Conservation (phyloP, 176 grass and related monocot species). For the Oryza punctata region DNA sequence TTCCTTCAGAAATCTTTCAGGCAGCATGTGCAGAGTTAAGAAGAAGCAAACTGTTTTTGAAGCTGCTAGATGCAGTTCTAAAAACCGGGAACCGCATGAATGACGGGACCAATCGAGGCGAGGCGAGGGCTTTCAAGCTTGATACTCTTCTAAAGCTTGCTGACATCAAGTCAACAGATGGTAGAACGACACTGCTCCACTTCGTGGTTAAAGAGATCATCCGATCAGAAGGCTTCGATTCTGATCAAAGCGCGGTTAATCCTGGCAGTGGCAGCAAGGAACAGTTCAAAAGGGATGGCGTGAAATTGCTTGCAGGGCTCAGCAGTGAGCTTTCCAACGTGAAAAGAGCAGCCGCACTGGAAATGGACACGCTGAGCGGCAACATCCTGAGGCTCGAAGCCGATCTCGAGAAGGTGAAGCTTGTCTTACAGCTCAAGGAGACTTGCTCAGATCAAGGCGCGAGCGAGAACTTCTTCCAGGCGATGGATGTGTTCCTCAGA, state of each 20-base stretch:
- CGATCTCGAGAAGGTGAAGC: slow-evolving; percentile 59
- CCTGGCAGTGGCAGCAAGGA: slow-evolving; percentile 56
- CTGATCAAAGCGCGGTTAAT: slow-evolving; percentile 30
- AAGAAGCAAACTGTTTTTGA: slow-evolving; percentile 72
- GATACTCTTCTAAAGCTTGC: slow-evolving; percentile 69
- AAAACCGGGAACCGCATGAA: slow-evolving; percentile 72
- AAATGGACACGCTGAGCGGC: slow-evolving; percentile 47
- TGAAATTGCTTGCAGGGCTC: slow-evolving; percentile 55
- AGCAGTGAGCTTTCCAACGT: slow-evolving; percentile 72
- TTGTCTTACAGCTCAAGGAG: slow-evolving; percentile 55
- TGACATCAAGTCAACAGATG: slow-evolving; percentile 66
- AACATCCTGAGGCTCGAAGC: slow-evolving; percentile 50
- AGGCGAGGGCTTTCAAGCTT: slow-evolving; percentile 61
- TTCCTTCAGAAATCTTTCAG: slow-evolving; percentile 59
- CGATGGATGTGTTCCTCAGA: slow-evolving; percentile 50
- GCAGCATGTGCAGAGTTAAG: slow-evolving; percentile 78
- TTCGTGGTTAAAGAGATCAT: slow-evolving; percentile 82
- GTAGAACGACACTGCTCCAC: slow-evolving; percentile 72
- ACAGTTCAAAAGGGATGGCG: slow-evolving; percentile 65
- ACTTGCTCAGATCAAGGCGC: slow-evolving; percentile 38
- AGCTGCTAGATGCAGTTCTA: slow-evolving; percentile 64
- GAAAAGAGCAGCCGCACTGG: slow-evolving; percentile 70
- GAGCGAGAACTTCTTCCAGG: slow-evolving; percentile 52
- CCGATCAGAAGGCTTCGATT: slow-evolving; percentile 52
- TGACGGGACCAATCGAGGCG: slow-evolving; percentile 48